Evolutionary conservation across 2,329 filamentous ascomycete genomes (phyloP), one percentile per base, ranked within the genome.

Genomic region (Orbilia brochopaga): DNA sequence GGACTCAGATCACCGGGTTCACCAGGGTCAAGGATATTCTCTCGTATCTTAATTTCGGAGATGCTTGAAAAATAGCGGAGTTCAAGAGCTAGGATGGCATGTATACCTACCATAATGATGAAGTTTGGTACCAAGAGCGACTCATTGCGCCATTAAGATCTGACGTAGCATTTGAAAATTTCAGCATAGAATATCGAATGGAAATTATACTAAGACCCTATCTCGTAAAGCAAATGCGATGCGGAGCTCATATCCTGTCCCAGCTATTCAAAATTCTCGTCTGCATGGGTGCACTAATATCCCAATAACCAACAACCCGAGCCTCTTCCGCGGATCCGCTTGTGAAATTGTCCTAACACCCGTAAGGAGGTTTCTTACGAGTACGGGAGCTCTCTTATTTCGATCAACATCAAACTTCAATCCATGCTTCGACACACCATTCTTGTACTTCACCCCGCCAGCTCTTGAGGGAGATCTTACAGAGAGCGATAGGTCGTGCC

Each of bases 331-430:
- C n/a, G n/a, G n/a, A n/a, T n/a, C n/a, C 46, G 21, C 46, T 19
- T 51, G 10, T 42, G 6, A 40, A 32, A 51, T 60, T 60, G 13
- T 24, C 56, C 44, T 23, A 30, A 51, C 40, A 48, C n/a, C 46
- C 53, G 57, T 51, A 52, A 52, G 44, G 19, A 23, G 24, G 46
- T 21, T 30, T 60, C 44, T 4, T 42, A 6, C 17, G 27, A 52
- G 40, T 52, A 11, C 30, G 13, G 21, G 57, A 52, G 57, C 44
- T 60, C 44, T 52, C 57, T 60, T 60, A 60, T 50, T 50, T 19
- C 32, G 40, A 42, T 60, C 57, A 44, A 60, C 27, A 27, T 27
- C 46, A 52, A 11, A 21, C 46, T 60, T 52, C 57, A 51, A 51
- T 21, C 27, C 50, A 48, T 32, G 40, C 37, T 58, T 58, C 55